These are phyloP conservation scores for Fusarium luffae DNA, from an alignment of 2,329 filamentous ascomycete species.

Conservation along the genomic window DNA sequence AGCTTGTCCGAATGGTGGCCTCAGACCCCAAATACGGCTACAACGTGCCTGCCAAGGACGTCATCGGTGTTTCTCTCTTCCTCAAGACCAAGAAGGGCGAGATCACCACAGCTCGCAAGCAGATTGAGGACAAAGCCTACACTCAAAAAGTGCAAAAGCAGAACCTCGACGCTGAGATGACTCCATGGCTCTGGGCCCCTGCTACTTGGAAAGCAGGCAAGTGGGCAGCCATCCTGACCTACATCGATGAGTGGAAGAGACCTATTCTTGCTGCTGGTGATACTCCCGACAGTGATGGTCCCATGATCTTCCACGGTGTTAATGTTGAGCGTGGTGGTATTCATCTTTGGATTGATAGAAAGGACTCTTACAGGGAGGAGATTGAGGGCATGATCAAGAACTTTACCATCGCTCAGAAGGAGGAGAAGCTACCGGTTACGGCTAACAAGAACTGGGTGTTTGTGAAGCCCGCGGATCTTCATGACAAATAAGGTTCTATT, in stretches of 20 bases:
- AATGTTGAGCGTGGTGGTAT: conserved; percentile 55
- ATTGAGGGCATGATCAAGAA: conserved; percentile 54
- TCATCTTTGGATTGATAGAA: conserved; percentile 56
- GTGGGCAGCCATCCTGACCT: conserved; percentile 56
- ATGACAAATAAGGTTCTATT: neutral
- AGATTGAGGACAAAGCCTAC: conserved; percentile 53
- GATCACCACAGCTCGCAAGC: conserved; percentile 53
- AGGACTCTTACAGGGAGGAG: conserved; percentile 49
- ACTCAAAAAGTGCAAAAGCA: conserved; percentile 40
- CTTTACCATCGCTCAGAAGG: conserved; percentile 49
- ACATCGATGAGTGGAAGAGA: conserved; percentile 57
- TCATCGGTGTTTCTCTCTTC: conserved; percentile 56
- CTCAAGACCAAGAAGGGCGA: conserved; percentile 48
- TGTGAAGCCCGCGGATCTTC: conserved; percentile 55
- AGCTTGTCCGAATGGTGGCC: conserved; percentile 59
- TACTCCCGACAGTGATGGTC: conserved; percentile 56
- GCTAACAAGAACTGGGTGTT: conserved; percentile 59
- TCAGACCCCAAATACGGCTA: conserved; percentile 58
- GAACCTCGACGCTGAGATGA: conserved; percentile 55
- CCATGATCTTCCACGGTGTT: conserved; percentile 59
- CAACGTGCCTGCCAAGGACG: conserved; percentile 57
- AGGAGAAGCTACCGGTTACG: conserved; percentile 52
- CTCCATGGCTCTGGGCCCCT: conserved; percentile 56
- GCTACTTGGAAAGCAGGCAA: conserved; percentile 59
- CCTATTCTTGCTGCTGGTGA: conserved; percentile 57